Evolutionary conservation across 768 basidiomycete genomes (phyloP).

Genomic region (Lactarius vividus): DNA sequence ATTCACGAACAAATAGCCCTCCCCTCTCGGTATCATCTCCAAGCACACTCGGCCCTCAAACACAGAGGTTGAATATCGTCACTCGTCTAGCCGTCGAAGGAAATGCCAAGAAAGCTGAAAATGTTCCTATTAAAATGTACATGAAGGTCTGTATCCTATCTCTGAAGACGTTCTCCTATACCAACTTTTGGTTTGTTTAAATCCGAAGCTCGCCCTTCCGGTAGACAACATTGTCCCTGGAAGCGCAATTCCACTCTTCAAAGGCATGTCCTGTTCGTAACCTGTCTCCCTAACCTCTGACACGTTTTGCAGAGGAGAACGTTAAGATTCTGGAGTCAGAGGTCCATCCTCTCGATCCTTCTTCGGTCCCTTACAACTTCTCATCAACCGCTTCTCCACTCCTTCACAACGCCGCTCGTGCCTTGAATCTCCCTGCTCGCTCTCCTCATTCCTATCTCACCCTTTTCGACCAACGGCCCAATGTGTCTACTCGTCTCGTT

Average conservation of each 20-base stretch:
- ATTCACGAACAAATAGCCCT: conserved; percentile 33
- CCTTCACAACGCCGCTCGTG: conserved; percentile 64
- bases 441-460: conserved; percentile 58
- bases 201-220: conserved; percentile 57
- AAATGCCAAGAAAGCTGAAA: conserved; percentile 64
- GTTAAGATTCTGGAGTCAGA: conserved; percentile 70
- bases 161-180: background rate
- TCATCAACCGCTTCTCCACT: conserved; percentile 60
- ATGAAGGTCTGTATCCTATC: conserved; percentile 55
- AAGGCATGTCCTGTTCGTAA: conserved; percentile 42
- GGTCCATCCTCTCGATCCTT: conserved; percentile 71
- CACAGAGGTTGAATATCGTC: conserved; percentile 58
- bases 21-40: conserved; percentile 31
- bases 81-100: conserved; percentile 75
- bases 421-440: conserved; percentile 62
- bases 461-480: conserved; percentile 41
- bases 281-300: background rate
- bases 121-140: conserved; percentile 69
- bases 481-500: conserved; percentile 37
- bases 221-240: conserved; percentile 64
- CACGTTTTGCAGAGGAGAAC: conserved; percentile 62
- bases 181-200: background rate
- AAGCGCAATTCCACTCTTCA: conserved; percentile 66
- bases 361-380: conserved; percentile 73
- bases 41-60: conserved; percentile 32